Evolutionary conservation across 768 basidiomycete genomes (phyloP), one percentile per base, ranked within the genome.

Genomic region (Xanthoconium stramineum): DNA sequence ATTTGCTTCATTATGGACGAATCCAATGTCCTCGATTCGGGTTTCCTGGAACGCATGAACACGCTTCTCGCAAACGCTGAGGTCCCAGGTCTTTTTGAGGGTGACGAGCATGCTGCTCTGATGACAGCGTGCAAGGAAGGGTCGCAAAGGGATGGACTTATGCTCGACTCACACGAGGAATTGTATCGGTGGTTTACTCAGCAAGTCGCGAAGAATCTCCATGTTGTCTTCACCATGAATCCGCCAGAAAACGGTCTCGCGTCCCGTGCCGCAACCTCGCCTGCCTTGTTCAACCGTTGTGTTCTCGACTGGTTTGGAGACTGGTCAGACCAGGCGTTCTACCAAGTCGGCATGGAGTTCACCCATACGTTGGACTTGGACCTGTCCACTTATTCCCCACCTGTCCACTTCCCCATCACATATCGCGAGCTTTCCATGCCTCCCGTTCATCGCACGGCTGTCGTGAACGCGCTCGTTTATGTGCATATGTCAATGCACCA

Each of bases 1-100:
- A 89, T 99, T 47, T 98, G 94, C 71, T 99, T 99, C 80, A 98
- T 99, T 76, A 98, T 99, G 97, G 97, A 99, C 72, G 97, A 99
- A 71, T 98, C 97, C 5, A 98, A 99, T 65, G 97, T 98, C 13
- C 87, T 98, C 33, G 97, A 99, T 70, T 96, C 97, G 13, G 97
- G 97, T 45, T 99, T 99, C 81, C 76, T 99, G 61, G 97, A 99
- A 70, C 86, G 97, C n/a, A 98, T 99, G 96, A 99, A 99, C 72
- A 99, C 97, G 0, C 83, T 99, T 14, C 82, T 99, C 15, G 97
- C 97, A 39, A 99, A 99, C 65, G 97, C 97, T n/a, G 97, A 99
- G 72, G 95, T 99, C n/a, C 97, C 97, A 0, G 97, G 97, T 72
- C 81, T 99, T n/a, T 99, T 99, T 69, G 97, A 99, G 73, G 97